Percentiles rank a stretch among this genome's conserved stretches.
These are phyloP conservation scores for Sclerotinia sclerotiorum DNA, from an alignment of 2,329 filamentous ascomycete genomes.

Conservation along the genomic window DNA sequence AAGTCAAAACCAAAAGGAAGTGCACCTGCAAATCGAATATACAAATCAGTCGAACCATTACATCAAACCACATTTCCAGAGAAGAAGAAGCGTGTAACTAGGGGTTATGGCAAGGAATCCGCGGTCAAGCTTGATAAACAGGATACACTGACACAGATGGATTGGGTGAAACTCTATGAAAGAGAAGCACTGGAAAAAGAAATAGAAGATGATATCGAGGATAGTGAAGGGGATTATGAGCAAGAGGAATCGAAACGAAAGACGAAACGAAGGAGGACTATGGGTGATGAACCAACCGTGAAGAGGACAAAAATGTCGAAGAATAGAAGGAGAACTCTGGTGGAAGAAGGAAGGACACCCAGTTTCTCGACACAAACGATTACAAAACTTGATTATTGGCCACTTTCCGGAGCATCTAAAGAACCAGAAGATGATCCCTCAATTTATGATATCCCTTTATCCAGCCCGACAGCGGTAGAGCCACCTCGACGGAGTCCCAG, in stretches of 20 bases:
- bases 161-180: slow-evolving; percentile 27
- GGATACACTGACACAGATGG: slow-evolving; percentile 40
- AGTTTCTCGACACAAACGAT: slow-evolving; percentile 37
- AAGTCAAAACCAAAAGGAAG: slow-evolving; percentile 24
- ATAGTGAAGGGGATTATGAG: slow-evolving; percentile 28
- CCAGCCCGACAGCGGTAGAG: slow-evolving; percentile 20
- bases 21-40: slow-evolving; percentile 34
- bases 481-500: slow-evolving; percentile 17
- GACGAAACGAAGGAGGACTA: slow-evolving; percentile 32
- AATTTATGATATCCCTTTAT: slow-evolving; percentile 33
- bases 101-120: slow-evolving; percentile 34
- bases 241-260: slow-evolving; percentile 27
- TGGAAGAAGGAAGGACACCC: slow-evolving; percentile 27
- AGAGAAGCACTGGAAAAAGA: slow-evolving; percentile 9
- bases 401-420: slow-evolving; percentile 13
- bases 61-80: slow-evolving; percentile 33
- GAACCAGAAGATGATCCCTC: slow-evolving; percentile 22
- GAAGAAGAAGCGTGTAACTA: slow-evolving; percentile 30
- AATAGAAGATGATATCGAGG: slow-evolving; percentile 26
- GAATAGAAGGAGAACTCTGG: slow-evolving; percentile 33
- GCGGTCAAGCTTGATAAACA: slow-evolving; percentile 27
- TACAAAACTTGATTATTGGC: slow-evolving; percentile 36
- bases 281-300: slow-evolving; percentile 14
- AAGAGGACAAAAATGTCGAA: neutral
- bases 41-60: slow-evolving; percentile 34